phyloP scores from a whole-genome alignment of 108 stramenopile genomes.

The Aureococcus anophagefferens region DNA sequence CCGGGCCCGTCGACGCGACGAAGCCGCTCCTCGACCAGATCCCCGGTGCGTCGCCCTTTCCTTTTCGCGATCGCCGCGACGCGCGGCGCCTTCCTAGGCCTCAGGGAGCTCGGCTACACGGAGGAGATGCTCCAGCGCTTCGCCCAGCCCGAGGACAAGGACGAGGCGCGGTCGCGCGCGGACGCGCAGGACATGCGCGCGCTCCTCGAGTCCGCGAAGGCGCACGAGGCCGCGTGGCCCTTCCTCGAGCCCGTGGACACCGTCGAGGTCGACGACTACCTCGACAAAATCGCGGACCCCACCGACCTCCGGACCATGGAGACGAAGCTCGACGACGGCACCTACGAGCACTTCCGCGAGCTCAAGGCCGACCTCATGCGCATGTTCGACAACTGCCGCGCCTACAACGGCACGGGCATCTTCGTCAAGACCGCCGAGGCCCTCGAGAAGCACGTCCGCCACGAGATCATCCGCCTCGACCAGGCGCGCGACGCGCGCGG shows the following conservation, averaged over 20 bases:
- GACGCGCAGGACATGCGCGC: slow-evolving; percentile 50
- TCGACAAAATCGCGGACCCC: slow-evolving; percentile 66
- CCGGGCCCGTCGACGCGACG: too few species aligned
- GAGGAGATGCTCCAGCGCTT: too few species aligned
- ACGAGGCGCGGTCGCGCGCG: too few species aligned
- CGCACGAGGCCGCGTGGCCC: slow-evolving; percentile 81
- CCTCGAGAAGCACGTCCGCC: too few species aligned
- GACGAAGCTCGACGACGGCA: slow-evolving; percentile 10
- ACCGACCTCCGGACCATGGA: slow-evolving; percentile 82
- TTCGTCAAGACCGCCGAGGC: too few species aligned
- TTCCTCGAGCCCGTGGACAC: slow-evolving; percentile 85
- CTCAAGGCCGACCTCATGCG: slow-evolving; percentile 1
- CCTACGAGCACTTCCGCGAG: not conserved
- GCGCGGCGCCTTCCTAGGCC: too few species aligned
- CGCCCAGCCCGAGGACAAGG: slow-evolving; percentile 37
- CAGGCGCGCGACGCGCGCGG: too few species aligned
- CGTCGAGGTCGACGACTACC: slow-evolving; percentile 72
- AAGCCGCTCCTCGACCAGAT: not conserved
- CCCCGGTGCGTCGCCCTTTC: too few species aligned
- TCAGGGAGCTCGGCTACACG: not conserved
- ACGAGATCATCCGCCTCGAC: too few species aligned
- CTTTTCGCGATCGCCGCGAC: too few species aligned
- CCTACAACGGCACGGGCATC: slow-evolving; percentile 5
- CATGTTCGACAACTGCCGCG: slow-evolving; percentile 14
- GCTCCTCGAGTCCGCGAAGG: slow-evolving; percentile 64